A percentile compares a stretch with the other conserved stretches of the same genome.
Conservation (phyloP, 768 basidiomycete genomes). For the Mycena pura region DNA sequence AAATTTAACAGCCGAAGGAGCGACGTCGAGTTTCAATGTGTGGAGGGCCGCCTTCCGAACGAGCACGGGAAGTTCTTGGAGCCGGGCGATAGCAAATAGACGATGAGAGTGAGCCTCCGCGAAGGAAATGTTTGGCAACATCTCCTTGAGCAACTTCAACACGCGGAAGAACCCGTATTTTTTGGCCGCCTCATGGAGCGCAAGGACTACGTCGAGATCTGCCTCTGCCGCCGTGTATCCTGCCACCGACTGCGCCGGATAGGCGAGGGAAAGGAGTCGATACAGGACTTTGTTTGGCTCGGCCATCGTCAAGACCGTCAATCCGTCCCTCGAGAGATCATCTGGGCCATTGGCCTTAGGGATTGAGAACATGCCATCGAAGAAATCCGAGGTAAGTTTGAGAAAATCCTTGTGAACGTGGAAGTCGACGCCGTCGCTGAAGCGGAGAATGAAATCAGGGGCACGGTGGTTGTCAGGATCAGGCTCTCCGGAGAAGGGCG, state of each 20-base stretch:
- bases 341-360: background rate
- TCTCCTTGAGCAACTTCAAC: background rate
- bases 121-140: background rate
- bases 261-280: constrained; percentile 7
- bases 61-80: background rate
- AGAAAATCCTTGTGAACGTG: constrained; percentile 1
- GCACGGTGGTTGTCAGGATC: background rate
- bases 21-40: background rate
- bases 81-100: constrained; percentile 15
- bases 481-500: background rate
- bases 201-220: constrained; percentile 3
- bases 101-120: constrained; percentile 5
- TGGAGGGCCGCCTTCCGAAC: background rate
- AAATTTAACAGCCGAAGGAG: background rate
- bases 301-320: background rate
- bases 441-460: constrained; percentile 5
- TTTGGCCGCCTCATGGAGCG: background rate
- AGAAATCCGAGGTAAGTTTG: constrained; percentile 4
- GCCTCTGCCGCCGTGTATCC: background rate
- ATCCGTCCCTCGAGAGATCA: background rate
- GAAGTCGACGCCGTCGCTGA: constrained; percentile 6
- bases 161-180: constrained; percentile 8
- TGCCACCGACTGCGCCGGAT: background rate
- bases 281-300: constrained; percentile 5
- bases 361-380: constrained; percentile 8